Evolutionary conservation across 2,329 filamentous ascomycete genomes (phyloP).

Genomic region (Ceratocystis albifundus): DNA sequence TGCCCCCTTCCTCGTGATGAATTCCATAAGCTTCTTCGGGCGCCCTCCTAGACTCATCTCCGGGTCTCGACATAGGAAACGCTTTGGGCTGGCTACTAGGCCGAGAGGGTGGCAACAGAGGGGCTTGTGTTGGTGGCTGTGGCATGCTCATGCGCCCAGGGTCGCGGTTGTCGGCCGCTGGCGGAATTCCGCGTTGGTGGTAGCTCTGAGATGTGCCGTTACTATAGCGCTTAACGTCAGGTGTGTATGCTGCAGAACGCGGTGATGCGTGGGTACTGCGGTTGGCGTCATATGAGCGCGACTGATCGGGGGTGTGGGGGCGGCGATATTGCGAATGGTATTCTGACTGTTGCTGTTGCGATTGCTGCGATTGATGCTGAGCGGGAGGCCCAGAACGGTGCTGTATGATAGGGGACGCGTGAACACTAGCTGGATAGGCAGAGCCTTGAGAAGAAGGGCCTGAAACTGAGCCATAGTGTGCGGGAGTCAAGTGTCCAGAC

Average conservation of each 20-base stretch:
- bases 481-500: conserved; percentile 29
- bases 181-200: conserved; percentile 39
- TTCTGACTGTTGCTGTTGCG: conserved; percentile 34
- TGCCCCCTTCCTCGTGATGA: conserved; percentile 35
- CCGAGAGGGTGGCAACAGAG: conserved; percentile 36
- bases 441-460: conserved; percentile 34
- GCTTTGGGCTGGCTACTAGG: conserved; percentile 44
- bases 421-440: conserved; percentile 38
- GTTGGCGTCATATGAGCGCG: conserved; percentile 42
- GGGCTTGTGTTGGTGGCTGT: conserved; percentile 24
- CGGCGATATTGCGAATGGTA: conserved; percentile 49
- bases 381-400: conserved; percentile 24
- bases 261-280: conserved; percentile 39
- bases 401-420: conserved; percentile 46
- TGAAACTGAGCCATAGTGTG: conserved; percentile 36
- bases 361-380: not conserved
- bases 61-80: conserved; percentile 33
- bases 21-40: conserved; percentile 38
- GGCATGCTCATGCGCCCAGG: conserved; percentile 26
- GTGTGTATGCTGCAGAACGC: conserved; percentile 40
- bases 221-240: conserved; percentile 44
- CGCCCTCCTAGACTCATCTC: conserved; percentile 37
- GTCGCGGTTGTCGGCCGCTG: conserved; percentile 35
- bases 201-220: conserved; percentile 46
- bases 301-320: conserved; percentile 62